These are phyloP conservation scores for Tarenaya hassleriana DNA, from an alignment of 345 rosid species.

Conservation along the genomic window DNA sequence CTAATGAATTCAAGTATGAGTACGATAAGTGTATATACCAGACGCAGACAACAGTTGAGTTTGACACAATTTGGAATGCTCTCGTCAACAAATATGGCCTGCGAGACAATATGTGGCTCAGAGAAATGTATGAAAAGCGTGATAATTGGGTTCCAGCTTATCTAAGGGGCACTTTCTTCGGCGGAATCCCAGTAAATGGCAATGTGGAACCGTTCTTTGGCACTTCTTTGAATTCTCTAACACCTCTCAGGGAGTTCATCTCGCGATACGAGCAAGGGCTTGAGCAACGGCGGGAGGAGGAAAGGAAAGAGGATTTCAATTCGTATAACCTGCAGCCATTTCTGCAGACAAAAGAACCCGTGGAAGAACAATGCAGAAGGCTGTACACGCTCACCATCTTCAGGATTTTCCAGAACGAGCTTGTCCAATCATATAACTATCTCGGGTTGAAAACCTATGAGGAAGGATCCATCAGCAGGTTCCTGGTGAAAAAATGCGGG, in stretches of 20 bases:
- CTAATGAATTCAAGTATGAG: slow-evolving; percentile 51
- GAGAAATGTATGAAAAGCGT: slow-evolving; percentile 60
- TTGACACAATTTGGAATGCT: slow-evolving; percentile 57
- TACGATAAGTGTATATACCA: slow-evolving; percentile 66
- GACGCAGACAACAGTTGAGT: slow-evolving; percentile 56
- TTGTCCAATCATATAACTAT: slow-evolving; percentile 53
- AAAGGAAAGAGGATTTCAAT: slow-evolving; percentile 73
- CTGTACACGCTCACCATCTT: slow-evolving; percentile 63
- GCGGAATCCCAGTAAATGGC: slow-evolving; percentile 61
- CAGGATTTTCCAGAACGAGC: slow-evolving; percentile 71
- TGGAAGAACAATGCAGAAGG: slow-evolving; percentile 76
- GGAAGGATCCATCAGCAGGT: slow-evolving; percentile 66
- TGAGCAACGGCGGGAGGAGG: slow-evolving; percentile 70
- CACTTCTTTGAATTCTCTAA: slow-evolving; percentile 40
- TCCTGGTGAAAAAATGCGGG: slow-evolving; percentile 56
- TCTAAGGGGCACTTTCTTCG: slow-evolving; percentile 63
- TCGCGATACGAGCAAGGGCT: slow-evolving; percentile 59
- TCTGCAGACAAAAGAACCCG: slow-evolving; percentile 64
- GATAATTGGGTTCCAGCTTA: slow-evolving; percentile 77
- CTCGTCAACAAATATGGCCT: slow-evolving; percentile 53
- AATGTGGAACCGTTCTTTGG: slow-evolving; percentile 53
- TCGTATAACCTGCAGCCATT: slow-evolving; percentile 55
- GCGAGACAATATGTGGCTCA: slow-evolving; percentile 61
- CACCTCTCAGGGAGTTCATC: slow-evolving; percentile 54
- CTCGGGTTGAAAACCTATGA: slow-evolving; percentile 61